Percentiles rank a stretch among this genome's conserved stretches.
Evolutionary conservation across 108 stramenopile genomes (phyloP).

Genomic region (Aurantiochytrium sp.): DNA sequence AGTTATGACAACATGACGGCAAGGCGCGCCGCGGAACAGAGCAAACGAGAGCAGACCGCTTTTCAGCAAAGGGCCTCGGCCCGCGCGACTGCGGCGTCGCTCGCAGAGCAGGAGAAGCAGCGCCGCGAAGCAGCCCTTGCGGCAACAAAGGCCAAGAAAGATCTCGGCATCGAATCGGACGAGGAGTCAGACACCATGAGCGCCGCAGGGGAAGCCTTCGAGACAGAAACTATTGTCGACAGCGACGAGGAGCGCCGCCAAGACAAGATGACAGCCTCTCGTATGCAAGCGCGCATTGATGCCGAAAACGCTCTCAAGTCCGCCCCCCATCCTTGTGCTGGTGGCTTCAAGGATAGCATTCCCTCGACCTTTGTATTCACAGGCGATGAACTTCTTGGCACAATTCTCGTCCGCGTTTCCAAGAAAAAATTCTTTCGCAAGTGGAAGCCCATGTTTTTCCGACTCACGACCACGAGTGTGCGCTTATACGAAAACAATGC

Average conservation of each 20-base stretch:
- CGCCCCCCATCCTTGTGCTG: background rate
- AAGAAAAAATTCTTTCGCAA: background rate
- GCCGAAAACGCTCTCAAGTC: background rate
- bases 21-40: background rate
- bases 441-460: constrained; percentile 15
- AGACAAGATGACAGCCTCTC: background rate
- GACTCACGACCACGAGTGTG: background rate
- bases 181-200: background rate
- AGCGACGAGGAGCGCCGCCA: background rate
- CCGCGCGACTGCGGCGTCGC: background rate
- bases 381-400: background rate
- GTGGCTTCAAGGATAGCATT: background rate
- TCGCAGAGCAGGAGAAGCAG: background rate
- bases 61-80: background rate
- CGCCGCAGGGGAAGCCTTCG: background rate
- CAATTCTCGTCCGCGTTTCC: background rate
- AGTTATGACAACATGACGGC: background rate
- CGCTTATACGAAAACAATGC: background rate
- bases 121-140: background rate
- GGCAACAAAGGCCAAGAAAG: background rate
- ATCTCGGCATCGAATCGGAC: background rate
- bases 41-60: background rate
- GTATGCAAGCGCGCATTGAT: background rate
- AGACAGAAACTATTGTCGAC: background rate
- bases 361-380: background rate